These are phyloP conservation scores for Asclepias syriaca DNA, from an alignment of 257 asterid species.

Conservation along the genomic window DNA sequence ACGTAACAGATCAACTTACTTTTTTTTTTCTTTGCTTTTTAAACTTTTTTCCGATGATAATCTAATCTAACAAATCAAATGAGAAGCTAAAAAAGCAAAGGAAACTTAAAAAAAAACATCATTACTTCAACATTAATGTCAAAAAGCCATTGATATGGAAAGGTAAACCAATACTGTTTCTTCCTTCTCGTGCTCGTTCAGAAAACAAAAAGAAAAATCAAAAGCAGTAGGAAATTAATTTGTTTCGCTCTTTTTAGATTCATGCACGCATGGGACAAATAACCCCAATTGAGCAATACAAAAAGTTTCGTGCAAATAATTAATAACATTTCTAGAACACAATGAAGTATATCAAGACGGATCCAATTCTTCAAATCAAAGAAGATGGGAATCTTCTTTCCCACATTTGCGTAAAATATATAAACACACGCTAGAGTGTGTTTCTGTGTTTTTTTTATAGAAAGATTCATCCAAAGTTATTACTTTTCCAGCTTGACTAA, in stretches of 20 bases:
- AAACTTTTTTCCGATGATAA: not conserved
- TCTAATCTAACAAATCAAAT: not conserved
- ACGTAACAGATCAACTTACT: not conserved
- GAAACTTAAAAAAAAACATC: slow-evolving; percentile 2
- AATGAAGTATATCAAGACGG: not conserved
- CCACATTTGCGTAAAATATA: not conserved
- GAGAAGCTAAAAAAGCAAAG: not conserved
- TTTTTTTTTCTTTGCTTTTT: not conserved
- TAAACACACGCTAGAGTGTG: slow-evolving; percentile 4
- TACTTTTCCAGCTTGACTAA: not conserved
- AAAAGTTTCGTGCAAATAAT: not conserved
- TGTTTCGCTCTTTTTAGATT: not conserved
- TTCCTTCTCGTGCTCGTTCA: not conserved
- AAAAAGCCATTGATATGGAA: slow-evolving; percentile 9
- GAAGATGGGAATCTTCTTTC: not conserved
- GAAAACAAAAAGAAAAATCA: too few relatives aligned
- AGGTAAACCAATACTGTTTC: not conserved
- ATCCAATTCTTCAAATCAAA: too few relatives aligned
- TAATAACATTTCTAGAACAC: not conserved
- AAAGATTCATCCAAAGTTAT: not conserved
- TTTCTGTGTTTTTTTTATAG: too few relatives aligned
- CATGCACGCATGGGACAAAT: not conserved
- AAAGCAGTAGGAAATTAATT: not conserved
- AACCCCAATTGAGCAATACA: not conserved
- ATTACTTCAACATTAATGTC: not conserved